Conservation (phyloP, 345 rosid genomes). For the Dipteronia sinensis region DNA sequence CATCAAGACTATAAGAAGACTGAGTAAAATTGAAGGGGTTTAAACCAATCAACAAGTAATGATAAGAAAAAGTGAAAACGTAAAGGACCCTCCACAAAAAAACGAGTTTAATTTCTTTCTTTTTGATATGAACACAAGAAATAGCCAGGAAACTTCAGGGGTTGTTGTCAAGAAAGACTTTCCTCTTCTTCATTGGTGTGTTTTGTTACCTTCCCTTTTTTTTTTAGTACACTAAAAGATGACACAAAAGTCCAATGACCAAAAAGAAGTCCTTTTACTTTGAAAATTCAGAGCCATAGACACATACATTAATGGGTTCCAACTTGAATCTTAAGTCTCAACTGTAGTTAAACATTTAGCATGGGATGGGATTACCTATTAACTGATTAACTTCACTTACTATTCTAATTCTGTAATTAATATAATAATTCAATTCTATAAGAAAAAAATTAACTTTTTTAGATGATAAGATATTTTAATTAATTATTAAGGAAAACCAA, state of each 20-base stretch:
- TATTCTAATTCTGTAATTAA: too few species aligned
- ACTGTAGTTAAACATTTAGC: too few species aligned
- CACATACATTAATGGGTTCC: too few species aligned
- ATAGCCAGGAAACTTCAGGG: background rate
- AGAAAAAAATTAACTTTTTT: too few species aligned
- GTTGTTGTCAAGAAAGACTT: background rate
- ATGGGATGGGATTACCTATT: too few species aligned
- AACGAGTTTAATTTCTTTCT: background rate
- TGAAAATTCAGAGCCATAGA: background rate
- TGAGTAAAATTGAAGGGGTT: background rate
- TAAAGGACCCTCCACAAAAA: background rate
- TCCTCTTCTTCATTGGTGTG: background rate
- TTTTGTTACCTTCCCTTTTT: background rate
- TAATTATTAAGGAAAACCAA: too few species aligned
- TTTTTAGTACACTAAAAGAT: background rate
- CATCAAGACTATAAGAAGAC: background rate
- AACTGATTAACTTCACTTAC: too few species aligned
- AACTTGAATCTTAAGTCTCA: too few species aligned
- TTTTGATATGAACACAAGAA: constrained; percentile 2
- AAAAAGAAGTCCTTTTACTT: background rate
- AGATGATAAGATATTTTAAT: background rate
- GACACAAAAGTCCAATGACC: constrained; percentile 1
- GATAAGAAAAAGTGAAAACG: background rate
- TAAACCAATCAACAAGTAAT: background rate
- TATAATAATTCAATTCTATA: too few species aligned